Percentiles rank a stretch among this genome's conserved stretches.
phyloP scores from a whole-genome alignment of 257 asterid genomes.

The Orobanche coerulescens region DNA sequence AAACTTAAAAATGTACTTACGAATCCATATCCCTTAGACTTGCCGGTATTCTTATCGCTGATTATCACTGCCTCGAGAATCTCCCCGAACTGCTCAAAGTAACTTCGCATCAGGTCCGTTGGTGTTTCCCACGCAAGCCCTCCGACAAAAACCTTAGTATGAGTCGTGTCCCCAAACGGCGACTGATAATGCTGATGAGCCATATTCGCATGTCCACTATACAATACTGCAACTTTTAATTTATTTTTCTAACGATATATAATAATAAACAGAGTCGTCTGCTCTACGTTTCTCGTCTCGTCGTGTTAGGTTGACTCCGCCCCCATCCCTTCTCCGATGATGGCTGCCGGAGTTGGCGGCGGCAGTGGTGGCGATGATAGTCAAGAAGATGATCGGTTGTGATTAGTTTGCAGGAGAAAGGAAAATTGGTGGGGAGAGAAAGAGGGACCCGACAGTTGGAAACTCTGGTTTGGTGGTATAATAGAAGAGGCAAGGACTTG shows the following conservation, averaged over 20 bases:
- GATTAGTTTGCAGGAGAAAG: too few species aligned
- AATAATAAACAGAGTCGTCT: too few species aligned
- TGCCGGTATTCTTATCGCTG: conserved; percentile 85
- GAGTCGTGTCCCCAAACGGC: conserved; percentile 94
- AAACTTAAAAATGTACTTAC: conserved; percentile 33
- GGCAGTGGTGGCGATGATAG: neutral
- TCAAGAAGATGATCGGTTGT: neutral
- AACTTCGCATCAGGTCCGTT: conserved; percentile 63
- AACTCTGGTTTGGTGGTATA: conserved; percentile 64
- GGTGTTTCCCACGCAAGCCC: conserved; percentile 99
- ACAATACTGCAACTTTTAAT: neutral
- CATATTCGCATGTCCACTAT: conserved; percentile 22
- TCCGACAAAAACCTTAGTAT: conserved; percentile 89
- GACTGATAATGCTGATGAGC: conserved; percentile 92
- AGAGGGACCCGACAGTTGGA: conserved; percentile 68
- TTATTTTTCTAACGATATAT: neutral
- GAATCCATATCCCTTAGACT: conserved; percentile 95
- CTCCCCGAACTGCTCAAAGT: conserved; percentile 84
- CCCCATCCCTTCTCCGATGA: neutral
- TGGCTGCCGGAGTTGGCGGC: neutral
- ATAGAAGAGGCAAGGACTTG: conserved; percentile 28
- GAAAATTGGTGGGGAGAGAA: conserved; percentile 21
- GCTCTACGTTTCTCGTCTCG: neutral
- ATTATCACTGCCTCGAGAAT: conserved; percentile 96
- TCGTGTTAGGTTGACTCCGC: neutral